Evolutionary conservation across 2,329 filamentous ascomycete species (phyloP).

Genomic region (Microcyclosporella mali): DNA sequence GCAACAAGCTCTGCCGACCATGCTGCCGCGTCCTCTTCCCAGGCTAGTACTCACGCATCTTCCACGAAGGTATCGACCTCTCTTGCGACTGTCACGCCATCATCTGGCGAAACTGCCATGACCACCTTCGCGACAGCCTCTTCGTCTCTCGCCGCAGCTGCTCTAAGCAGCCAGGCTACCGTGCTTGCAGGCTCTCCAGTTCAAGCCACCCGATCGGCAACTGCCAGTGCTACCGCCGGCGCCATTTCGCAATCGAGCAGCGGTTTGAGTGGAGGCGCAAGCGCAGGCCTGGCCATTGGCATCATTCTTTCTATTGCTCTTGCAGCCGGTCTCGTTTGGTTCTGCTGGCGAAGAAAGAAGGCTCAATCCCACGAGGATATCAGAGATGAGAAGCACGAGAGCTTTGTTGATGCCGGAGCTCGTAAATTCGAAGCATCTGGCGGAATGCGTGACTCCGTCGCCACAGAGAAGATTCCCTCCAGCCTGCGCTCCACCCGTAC

Average conservation of each 20-base stretch:
- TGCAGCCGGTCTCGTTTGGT: constrained; percentile 61
- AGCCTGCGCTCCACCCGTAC: constrained; percentile 41
- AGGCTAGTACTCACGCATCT: constrained; percentile 6
- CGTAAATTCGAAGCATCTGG: constrained; percentile 13
- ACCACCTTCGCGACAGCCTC: constrained; percentile 19
- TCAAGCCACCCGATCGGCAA: constrained; percentile 15
- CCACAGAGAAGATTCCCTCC: constrained; percentile 29
- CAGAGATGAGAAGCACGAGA: constrained; percentile 34
- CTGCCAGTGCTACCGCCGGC: constrained; percentile 7
- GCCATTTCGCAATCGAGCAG: constrained; percentile 9
- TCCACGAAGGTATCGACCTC: constrained; percentile 6
- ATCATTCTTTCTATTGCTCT: constrained; percentile 64
- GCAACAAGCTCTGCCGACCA: constrained; percentile 12
- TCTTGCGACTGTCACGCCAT: constrained; percentile 12
- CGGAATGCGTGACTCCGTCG: constrained; percentile 17
- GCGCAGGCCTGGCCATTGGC: constrained; percentile 81
- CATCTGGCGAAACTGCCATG: constrained; percentile 4
- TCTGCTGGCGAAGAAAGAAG: constrained; percentile 69
- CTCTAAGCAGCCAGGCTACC: constrained; percentile 5
- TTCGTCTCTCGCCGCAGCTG: constrained; percentile 5
- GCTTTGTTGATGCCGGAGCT: constrained; percentile 18
- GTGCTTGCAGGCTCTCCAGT: constrained; percentile 21
- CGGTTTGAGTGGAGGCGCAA: constrained; percentile 47
- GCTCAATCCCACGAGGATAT: constrained; percentile 38
- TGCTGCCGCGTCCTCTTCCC: constrained; percentile 10